Base-by-base conservation (phyloP, 192 early-diverging fungal genomes). In the Pilaira anomala region DNA sequence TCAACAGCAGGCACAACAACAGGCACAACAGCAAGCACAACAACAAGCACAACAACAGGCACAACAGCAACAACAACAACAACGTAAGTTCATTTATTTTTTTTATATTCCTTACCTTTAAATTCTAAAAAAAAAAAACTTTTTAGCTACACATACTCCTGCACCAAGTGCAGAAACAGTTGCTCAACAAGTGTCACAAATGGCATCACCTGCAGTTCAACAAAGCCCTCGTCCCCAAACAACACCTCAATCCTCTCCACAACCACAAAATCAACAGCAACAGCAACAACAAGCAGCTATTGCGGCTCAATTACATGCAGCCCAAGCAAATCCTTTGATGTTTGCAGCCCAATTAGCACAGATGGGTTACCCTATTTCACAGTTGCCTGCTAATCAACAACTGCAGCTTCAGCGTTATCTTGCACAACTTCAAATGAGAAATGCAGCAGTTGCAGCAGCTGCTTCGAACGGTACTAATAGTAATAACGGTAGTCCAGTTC, bases 371-470 rank as follows among this genome's bases (percentile, higher is more conserved):
- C 66, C 66, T 25, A 55, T 67, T 16, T 61, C 56, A 12, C 65
- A 73, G 24, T 39, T 63, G 13, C 53, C 51, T 12, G n/a, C 68
- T 12, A 51, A 39, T 6, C 65, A 67, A 25, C 71, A 73, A 44
- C 53, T 56, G 4, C 60, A 67, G 22, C 56, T 73, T 21, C 71
- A 73, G 44, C 53, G 71, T 18, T 73, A 73, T n/a, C 40, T 73
- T 26, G 59, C 65, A 3, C 71, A 73, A 42, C 45, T 73, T 25
- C 71, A 73, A 44, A 48, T 73, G 61, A 41, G 66, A 59, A 72
- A 62, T 29, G 64, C 60, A 7, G 45, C 46, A 29, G 46, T 26
- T 44, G 39, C 56, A 44, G 56, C 19, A 6, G 3, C 11, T n/a
- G 14, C 59, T 9, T 21, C 41, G 1, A 42, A 26, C 0, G 28